Percentiles rank a stretch among this genome's conserved stretches.
phyloP scores from a whole-genome alignment of 2,329 filamentous ascomycete species.

The Epichloe sp. region DNA sequence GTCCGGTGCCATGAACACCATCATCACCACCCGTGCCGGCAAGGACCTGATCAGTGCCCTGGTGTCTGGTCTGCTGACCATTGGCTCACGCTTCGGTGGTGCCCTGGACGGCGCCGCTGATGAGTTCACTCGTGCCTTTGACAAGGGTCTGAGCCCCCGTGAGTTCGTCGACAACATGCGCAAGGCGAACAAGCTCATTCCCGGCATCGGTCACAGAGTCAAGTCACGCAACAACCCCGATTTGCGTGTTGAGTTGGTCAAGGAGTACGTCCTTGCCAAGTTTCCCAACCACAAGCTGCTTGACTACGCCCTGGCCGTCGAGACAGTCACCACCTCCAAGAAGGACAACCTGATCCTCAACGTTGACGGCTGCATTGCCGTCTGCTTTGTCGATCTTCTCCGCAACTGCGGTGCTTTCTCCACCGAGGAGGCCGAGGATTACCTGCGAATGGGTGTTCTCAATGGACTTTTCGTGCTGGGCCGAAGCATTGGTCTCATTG shows the following conservation, averaged over 20 bases:
- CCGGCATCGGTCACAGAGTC: conserved; percentile 97
- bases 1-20: conserved; percentile 99
- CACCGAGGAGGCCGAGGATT: conserved; percentile 92
- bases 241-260: conserved; percentile 97
- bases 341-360: conserved; percentile 99
- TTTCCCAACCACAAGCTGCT: conserved; percentile 98
- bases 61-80: conserved; percentile 93
- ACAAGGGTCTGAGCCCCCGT: conserved; percentile 95
- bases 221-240: conserved; percentile 99
- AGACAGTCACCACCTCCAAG: conserved; percentile 97
- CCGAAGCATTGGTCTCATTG: conserved; percentile 96
- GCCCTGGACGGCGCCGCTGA: conserved; percentile 94
- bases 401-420: conserved; percentile 98
- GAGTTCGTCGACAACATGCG: conserved; percentile 98
- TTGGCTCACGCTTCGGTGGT: conserved; percentile 96
- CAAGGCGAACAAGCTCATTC: conserved; percentile 99
- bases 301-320: conserved; percentile 95
- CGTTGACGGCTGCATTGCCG: conserved; percentile 94
- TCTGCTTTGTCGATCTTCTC: conserved; percentile 96
- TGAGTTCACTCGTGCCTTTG: conserved; percentile 95
- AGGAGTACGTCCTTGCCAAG: conserved; percentile 95
- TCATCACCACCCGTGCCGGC: conserved; percentile 97
- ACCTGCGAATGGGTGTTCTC: conserved; percentile 96
- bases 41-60: conserved; percentile 96
- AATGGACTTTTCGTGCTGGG: conserved; percentile 99